phyloP scores from a whole-genome alignment of 2,329 filamentous ascomycete genomes.

The Lecanicillium sp. region DNA sequence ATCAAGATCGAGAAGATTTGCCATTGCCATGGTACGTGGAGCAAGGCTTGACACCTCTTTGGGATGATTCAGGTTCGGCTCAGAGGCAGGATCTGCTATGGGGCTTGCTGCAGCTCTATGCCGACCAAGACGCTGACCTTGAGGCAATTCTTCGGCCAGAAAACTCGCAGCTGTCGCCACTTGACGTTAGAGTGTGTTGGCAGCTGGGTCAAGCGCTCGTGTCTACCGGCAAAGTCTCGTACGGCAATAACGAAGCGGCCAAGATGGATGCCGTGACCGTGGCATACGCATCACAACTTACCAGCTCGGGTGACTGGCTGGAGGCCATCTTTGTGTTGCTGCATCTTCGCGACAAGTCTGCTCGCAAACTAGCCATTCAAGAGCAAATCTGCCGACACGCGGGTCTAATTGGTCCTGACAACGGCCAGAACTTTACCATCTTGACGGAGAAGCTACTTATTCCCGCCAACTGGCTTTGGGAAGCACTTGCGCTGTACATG shows the following conservation, averaged over 20 bases:
- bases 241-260: conserved; percentile 43
- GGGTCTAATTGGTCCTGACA: conserved; percentile 51
- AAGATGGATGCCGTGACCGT: conserved; percentile 59
- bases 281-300: conserved; percentile 57
- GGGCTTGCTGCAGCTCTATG: conserved; percentile 76
- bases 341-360: conserved; percentile 56
- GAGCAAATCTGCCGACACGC: conserved; percentile 69
- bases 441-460: conserved; percentile 60
- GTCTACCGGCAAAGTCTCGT: conserved; percentile 40
- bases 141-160: conserved; percentile 68
- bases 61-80: conserved; percentile 50
- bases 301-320: conserved; percentile 56
- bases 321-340: conserved; percentile 70
- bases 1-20: conserved; percentile 59
- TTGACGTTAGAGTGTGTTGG: conserved; percentile 74
- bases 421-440: conserved; percentile 46
- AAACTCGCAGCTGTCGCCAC: conserved; percentile 64
- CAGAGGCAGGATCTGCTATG: conserved; percentile 72
- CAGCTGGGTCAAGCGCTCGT: conserved; percentile 67
- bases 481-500: conserved; percentile 77
- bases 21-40: conserved; percentile 67
- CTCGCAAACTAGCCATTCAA: conserved; percentile 59
- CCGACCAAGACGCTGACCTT: conserved; percentile 47
- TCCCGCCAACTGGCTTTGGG: conserved; percentile 73
- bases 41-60: conserved; percentile 47